phyloP scores from a whole-genome alignment of 2,329 filamentous ascomycete species.

The Aspergillus flavus region DNA sequence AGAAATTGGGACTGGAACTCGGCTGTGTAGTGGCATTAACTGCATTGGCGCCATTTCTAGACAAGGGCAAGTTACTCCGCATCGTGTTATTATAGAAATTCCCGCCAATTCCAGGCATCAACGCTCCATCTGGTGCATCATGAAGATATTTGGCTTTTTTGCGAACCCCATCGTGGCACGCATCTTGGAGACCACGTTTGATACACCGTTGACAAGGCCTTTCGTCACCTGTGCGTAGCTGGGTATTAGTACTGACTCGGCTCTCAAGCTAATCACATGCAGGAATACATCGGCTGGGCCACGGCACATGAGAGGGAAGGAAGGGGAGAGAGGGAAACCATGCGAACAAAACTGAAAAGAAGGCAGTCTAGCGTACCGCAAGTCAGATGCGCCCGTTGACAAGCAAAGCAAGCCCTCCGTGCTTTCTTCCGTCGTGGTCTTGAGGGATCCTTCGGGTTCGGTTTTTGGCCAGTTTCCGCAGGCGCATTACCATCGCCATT shows the following conservation, averaged over 20 bases:
- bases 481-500: conserved; percentile 52
- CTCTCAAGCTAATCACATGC: conserved; percentile 14
- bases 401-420: conserved; percentile 90
- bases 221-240: conserved; percentile 73
- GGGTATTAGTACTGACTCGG: conserved; percentile 31
- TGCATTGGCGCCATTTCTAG: conserved; percentile 34
- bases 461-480: conserved; percentile 67
- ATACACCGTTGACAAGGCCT: conserved; percentile 92
- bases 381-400: conserved; percentile 94
- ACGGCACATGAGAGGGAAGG: conserved; percentile 1
- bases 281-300: not conserved
- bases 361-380: conserved; percentile 73
- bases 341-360: conserved; percentile 10
- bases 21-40: conserved; percentile 28
- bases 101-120: conserved; percentile 81
- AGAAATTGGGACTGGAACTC: conserved; percentile 34
- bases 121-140: conserved; percentile 85
- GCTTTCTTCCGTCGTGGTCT: conserved; percentile 95
- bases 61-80: conserved; percentile 35
- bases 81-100: conserved; percentile 55
- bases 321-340: conserved; percentile 12
- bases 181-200: conserved; percentile 86
- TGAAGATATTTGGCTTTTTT: conserved; percentile 99
- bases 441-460: conserved; percentile 80
- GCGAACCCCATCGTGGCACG: conserved; percentile 91